Conservation (phyloP, 1,284 basidiomycete species). For the Xerocomus minutiporus region DNA sequence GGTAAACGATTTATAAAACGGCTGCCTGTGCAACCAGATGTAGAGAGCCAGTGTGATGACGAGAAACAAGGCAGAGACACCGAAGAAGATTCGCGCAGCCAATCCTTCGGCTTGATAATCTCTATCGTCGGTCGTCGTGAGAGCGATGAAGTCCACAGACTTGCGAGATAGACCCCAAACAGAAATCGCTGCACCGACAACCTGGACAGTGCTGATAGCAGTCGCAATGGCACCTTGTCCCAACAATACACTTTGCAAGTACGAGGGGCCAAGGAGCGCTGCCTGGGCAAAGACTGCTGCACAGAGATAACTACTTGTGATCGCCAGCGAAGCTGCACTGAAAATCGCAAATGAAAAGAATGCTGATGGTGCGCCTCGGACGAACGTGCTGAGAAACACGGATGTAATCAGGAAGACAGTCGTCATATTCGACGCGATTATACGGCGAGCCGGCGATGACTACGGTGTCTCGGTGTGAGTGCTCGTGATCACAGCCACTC, state of each 20-base stretch:
- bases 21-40: constrained; percentile 49
- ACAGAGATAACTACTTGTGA: constrained; percentile 62
- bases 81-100: constrained; percentile 66
- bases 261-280: constrained; percentile 62
- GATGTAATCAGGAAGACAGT: constrained; percentile 50
- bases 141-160: neutral
- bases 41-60: constrained; percentile 47
- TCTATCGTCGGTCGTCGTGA: too few species aligned
- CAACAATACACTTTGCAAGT: constrained; percentile 64
- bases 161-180: constrained; percentile 39
- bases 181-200: constrained; percentile 55
- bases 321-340: constrained; percentile 55
- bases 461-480: constrained; percentile 10
- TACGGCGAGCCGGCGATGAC: constrained; percentile 47
- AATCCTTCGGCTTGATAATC: constrained; percentile 50
- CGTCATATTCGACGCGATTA: constrained; percentile 37
- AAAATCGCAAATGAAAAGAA: constrained; percentile 65
- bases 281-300: constrained; percentile 64
- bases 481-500: neutral
- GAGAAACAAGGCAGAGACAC: constrained; percentile 61
- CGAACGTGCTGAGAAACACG: constrained; percentile 56
- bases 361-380: constrained; percentile 43
- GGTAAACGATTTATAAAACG: constrained; percentile 51
- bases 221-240: constrained; percentile 75
- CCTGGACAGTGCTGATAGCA: constrained; percentile 62